phyloP scores from a whole-genome alignment of 2,329 filamentous ascomycete species.

The Pseudopithomyces chartarum region DNA sequence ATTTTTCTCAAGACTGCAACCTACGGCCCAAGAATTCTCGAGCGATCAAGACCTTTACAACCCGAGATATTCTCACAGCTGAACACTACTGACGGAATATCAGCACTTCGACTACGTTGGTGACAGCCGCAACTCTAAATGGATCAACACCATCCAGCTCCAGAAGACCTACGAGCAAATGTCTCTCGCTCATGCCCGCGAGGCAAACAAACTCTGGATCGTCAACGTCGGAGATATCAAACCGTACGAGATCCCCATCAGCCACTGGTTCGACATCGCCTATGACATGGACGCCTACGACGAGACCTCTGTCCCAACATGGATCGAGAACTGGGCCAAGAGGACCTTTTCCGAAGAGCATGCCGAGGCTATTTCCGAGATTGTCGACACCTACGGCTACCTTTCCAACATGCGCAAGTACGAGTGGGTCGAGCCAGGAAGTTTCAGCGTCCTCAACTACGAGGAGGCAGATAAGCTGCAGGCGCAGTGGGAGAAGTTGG shows the following conservation, averaged over 20 bases:
- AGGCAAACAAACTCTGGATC: constrained; percentile 67
- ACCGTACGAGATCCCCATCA: constrained; percentile 68
- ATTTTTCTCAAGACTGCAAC: no score
- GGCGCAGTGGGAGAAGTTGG: constrained; percentile 60
- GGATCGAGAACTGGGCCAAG: constrained; percentile 62
- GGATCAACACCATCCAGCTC: constrained; percentile 69
- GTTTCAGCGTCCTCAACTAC: constrained; percentile 67
- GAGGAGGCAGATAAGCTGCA: constrained; percentile 65
- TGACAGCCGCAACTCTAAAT: constrained; percentile 61
- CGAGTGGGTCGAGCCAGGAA: constrained; percentile 63
- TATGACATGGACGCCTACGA: constrained; percentile 66
- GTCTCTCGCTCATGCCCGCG: constrained; percentile 63
- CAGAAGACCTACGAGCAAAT: constrained; percentile 70
- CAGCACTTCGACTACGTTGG: constrained; percentile 68
- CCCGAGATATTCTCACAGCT: neutral
- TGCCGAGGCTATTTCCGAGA: constrained; percentile 54
- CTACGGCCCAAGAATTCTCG: no score
- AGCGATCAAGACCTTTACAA: neutral
- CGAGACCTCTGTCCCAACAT: constrained; percentile 60
- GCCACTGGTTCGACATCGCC: constrained; percentile 70
- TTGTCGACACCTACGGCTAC: constrained; percentile 62
- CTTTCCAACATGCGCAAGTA: constrained; percentile 65
- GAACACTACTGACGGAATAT: neutral
- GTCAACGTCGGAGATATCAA: constrained; percentile 72
- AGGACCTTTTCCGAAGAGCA: constrained; percentile 61